These are phyloP conservation scores for Dictyostelium discoideum DNA, from an alignment of 78 protist genomes.

Conservation along the genomic window DNA sequence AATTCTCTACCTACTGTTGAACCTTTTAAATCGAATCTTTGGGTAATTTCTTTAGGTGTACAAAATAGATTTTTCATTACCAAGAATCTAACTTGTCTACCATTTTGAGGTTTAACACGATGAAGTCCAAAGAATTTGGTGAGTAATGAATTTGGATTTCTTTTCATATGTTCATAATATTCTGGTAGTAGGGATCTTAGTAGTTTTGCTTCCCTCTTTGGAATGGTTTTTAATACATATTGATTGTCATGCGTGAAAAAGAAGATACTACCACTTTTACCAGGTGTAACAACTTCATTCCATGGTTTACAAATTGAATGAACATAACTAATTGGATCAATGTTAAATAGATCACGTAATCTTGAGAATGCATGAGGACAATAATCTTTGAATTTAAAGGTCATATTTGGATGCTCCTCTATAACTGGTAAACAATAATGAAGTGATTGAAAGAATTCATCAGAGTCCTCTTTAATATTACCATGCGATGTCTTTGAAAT, in stretches of 20 bases:
- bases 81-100: conserved; percentile 89
- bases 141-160: conserved; percentile 90
- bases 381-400: conserved; percentile 83
- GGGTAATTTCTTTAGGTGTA: conserved; percentile 81
- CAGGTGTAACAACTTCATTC: conserved; percentile 90
- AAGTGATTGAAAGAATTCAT: conserved; percentile 41
- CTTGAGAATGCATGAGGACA: conserved; percentile 84
- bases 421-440: conserved; percentile 66
- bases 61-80: conserved; percentile 94
- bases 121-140: conserved; percentile 93
- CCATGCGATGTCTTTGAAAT: conserved; percentile 32
- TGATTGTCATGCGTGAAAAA: conserved; percentile 86
- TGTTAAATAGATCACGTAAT: conserved; percentile 43
- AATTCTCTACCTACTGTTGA: conserved; percentile 77
- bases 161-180: conserved; percentile 90
- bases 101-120: conserved; percentile 72
- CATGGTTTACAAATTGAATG: conserved; percentile 49
- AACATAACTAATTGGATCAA: conserved; percentile 28
- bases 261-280: conserved; percentile 92
- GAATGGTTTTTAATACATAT: conserved; percentile 95
- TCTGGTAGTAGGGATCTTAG: conserved; percentile 87
- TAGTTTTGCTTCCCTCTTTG: conserved; percentile 88
- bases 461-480: conserved; percentile 18
- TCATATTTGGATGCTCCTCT: conserved; percentile 59
- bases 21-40: conserved; percentile 93